A percentile compares a stretch with the other conserved stretches of the same genome.
Evolutionary conservation across 805 yeast genomes (phyloP).

Genomic region (Kluyveromyces starmeri): DNA sequence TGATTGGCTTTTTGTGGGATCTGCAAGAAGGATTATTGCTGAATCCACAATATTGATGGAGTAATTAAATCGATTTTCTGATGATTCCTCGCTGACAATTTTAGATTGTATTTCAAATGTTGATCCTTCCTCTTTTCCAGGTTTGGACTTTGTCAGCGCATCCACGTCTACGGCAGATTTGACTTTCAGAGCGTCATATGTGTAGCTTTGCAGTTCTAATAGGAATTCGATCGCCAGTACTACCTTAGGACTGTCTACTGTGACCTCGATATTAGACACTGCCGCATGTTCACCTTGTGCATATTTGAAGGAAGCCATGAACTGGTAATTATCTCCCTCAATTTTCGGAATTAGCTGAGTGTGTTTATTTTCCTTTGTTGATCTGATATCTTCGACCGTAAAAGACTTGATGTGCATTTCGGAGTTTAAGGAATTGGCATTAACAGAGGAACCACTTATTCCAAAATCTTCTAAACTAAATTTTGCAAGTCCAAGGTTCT

Average conservation of each 20-base stretch:
- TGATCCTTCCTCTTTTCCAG: constrained; percentile 1
- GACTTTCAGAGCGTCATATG: constrained; percentile 39
- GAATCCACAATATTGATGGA: constrained; percentile 67
- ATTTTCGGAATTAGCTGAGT: constrained; percentile 72
- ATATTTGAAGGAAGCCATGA: constrained; percentile 45
- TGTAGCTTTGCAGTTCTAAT: constrained; percentile 60
- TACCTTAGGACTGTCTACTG: constrained; percentile 72
- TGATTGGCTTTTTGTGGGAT: constrained; percentile 56
- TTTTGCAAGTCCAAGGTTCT: constrained; percentile 40
- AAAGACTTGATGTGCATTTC: constrained; percentile 63
- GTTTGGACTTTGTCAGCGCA: neutral
- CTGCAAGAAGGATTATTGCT: constrained; percentile 71
- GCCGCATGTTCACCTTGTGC: constrained; percentile 34
- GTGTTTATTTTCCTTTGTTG: constrained; percentile 55
- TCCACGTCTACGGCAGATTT: constrained; percentile 10
- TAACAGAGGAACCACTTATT: constrained; percentile 36
- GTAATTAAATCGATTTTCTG: constrained; percentile 32
- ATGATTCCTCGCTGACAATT: constrained; percentile 4
- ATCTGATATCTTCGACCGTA: constrained; percentile 67
- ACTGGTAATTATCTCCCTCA: constrained; percentile 57
- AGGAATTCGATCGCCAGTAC: constrained; percentile 82
- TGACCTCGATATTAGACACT: constrained; percentile 43
- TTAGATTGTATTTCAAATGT: constrained; percentile 8
- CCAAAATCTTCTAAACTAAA: constrained; percentile 55
- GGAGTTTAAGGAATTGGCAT: constrained; percentile 43